These are phyloP conservation scores for Cardiospermum halicacabum DNA, from an alignment of 345 rosid species.

Conservation along the genomic window DNA sequence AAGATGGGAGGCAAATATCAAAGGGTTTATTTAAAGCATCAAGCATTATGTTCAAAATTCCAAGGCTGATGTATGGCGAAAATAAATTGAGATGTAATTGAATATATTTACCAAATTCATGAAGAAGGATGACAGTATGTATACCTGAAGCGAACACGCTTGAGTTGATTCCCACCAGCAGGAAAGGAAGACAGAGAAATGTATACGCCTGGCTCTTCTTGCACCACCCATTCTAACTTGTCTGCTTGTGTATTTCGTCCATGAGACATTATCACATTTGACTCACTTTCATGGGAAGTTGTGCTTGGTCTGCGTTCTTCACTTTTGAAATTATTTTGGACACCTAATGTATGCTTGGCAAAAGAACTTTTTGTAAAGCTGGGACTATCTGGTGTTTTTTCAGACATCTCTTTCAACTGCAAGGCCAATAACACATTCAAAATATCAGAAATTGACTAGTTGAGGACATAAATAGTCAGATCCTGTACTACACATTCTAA, in stretches of 20 bases:
- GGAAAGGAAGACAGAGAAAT: slow-evolving; percentile 58
- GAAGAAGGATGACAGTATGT: slow-evolving; percentile 1
- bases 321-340: slow-evolving; percentile 14
- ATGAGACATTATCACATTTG: slow-evolving; percentile 27
- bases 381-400: slow-evolving; percentile 30
- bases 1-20: no score
- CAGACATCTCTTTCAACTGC: slow-evolving; percentile 72
- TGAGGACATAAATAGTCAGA: neutral
- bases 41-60: neutral
- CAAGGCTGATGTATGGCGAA: neutral
- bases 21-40: slow-evolving; percentile 1
- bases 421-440: slow-evolving; percentile 17
- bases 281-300: slow-evolving; percentile 34
- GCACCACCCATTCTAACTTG: slow-evolving; percentile 53
- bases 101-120: neutral
- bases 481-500: neutral
- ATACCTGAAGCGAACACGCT: slow-evolving; percentile 86
- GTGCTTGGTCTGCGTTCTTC: slow-evolving; percentile 32
- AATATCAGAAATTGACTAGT: slow-evolving; percentile 4
- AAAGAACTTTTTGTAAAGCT: slow-evolving; percentile 24
- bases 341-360: slow-evolving; percentile 22
- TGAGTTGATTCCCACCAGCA: slow-evolving; percentile 65
- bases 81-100: slow-evolving; percentile 1
- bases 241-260: slow-evolving; percentile 47
- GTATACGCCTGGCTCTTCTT: slow-evolving; percentile 81